Conservation (phyloP, 176 grass and related monocot genomes). For the Alopecurus myosuroides region DNA sequence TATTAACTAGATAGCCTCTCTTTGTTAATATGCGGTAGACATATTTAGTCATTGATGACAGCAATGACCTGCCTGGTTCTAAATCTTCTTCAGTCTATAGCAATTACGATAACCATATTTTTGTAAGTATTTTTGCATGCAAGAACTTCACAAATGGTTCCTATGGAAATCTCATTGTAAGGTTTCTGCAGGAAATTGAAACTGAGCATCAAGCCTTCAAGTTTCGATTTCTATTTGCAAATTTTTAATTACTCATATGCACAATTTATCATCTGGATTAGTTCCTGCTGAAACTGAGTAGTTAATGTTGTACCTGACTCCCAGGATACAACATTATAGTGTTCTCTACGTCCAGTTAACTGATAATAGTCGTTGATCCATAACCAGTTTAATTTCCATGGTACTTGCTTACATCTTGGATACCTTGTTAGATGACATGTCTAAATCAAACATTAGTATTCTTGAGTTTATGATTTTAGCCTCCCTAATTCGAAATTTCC, state of each 20-base stretch:
- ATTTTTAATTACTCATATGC: too few relatives aligned
- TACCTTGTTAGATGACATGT: not conserved
- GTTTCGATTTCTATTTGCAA: not conserved
- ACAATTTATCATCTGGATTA: too few relatives aligned
- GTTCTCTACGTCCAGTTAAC: not conserved
- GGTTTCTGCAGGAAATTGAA: not conserved
- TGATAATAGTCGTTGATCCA: not conserved
- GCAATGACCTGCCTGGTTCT: not conserved
- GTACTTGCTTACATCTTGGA: not conserved
- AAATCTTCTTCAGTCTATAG: constrained; percentile 2
- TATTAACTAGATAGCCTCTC: not conserved
- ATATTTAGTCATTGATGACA: not conserved
- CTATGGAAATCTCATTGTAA: not conserved
- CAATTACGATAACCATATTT: not conserved
- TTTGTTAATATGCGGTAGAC: too few relatives aligned
- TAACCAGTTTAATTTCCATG: not conserved
- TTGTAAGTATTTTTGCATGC: not conserved
- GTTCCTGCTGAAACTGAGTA: too few relatives aligned
- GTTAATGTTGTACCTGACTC: not conserved
- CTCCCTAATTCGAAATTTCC: constrained; percentile 9
- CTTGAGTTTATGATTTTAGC: constrained; percentile 2
- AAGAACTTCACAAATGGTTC: not conserved
- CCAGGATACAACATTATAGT: not conserved
- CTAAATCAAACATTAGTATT: not conserved
- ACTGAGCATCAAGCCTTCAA: not conserved